Base-by-base conservation (phyloP, 2,329 filamentous ascomycete species). In the Parastagonospora nodorum region DNA sequence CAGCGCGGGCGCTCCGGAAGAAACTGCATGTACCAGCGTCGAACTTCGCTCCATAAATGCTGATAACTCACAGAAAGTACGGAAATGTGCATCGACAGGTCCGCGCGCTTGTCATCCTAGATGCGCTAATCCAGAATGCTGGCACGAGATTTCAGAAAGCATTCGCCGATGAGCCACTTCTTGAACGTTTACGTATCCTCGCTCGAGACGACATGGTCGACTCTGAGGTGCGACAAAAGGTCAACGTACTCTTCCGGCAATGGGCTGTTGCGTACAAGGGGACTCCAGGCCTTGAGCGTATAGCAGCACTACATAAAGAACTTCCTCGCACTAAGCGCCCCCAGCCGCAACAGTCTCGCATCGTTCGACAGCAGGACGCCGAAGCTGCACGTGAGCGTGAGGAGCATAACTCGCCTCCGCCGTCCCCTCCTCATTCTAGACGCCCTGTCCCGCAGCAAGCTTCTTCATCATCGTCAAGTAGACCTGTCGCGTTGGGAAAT, bases 51-150 rank as follows among this genome's bases (percentile, higher is more conserved):
- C 35, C 29, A 27, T 15, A 32, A 28, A n/a, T 15, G 51, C 59
- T 72, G 43, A 71, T 7, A n/a, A 1, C 15, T 1, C 9, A 5
- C 37, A 88, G 85, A 32, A 99, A 99, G 78, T 97, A 99, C 75
- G 94, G 94, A 64, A 96, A 86, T 67, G 82, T 90, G n/a, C 93
- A 97, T 74, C 88, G 92, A 42, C 94, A 99, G 74, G 82, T 97
- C 30, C 86, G 94, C 52, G 89, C 94, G 31, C 83, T 99, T 16
- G 88, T 89, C 9, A 87, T 99, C 42, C 83, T 99, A 2, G 94
- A 99, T 71, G 92, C 90, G 36, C 81, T 99, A 33, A 94, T 99
- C 53, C 90, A 97, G 69, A 99, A 99, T 77, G 92, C 92, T 2
- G 93, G 93, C 1, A 82, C 88, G 10, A 85, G 88, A 10, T 97